Conservation (phyloP, 805 yeast genomes). For the Scheffersomyces amazonensis region DNA sequence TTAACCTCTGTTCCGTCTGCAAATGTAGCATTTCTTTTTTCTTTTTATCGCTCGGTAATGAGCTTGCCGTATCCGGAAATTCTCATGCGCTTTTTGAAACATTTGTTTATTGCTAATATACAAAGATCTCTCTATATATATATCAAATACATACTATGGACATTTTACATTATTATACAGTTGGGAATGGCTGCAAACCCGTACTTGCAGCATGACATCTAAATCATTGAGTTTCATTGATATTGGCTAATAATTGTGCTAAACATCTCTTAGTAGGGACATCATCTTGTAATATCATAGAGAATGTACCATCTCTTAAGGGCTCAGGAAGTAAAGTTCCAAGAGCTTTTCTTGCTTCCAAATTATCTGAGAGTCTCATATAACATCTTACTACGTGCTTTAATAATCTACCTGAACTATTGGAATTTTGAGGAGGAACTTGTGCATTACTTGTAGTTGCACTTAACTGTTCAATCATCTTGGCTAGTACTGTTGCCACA, state of each 20-base stretch:
- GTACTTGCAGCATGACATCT: no score
- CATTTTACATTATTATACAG: no score
- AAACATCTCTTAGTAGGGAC: slow-evolving; percentile 83
- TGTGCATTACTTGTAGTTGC: slow-evolving; percentile 50
- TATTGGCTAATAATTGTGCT: slow-evolving; percentile 72
- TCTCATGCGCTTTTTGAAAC: no score
- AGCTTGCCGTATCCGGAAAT: no score
- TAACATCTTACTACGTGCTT: slow-evolving; percentile 95
- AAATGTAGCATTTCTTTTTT: no score
- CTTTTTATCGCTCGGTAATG: no score
- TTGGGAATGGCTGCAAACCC: no score
- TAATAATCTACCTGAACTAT: slow-evolving; percentile 71
- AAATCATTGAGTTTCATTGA: slow-evolving; percentile 26
- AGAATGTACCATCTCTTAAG: slow-evolving; percentile 82
- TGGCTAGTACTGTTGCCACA: slow-evolving; percentile 81
- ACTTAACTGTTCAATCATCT: slow-evolving; percentile 81
- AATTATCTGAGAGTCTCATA: slow-evolving; percentile 82
- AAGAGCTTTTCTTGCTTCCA: slow-evolving; percentile 85
- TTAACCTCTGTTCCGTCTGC: no score
- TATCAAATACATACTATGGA: no score
- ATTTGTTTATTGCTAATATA: no score
- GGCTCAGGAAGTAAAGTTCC: slow-evolving; percentile 84
- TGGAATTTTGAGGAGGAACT: slow-evolving; percentile 21
- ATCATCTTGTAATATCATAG: slow-evolving; percentile 77
- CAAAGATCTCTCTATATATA: no score